Evolutionary conservation across 2,329 filamentous ascomycete species (phyloP), one percentile per base, ranked within the genome.

Genomic region (Hansfordia pulvinata): DNA sequence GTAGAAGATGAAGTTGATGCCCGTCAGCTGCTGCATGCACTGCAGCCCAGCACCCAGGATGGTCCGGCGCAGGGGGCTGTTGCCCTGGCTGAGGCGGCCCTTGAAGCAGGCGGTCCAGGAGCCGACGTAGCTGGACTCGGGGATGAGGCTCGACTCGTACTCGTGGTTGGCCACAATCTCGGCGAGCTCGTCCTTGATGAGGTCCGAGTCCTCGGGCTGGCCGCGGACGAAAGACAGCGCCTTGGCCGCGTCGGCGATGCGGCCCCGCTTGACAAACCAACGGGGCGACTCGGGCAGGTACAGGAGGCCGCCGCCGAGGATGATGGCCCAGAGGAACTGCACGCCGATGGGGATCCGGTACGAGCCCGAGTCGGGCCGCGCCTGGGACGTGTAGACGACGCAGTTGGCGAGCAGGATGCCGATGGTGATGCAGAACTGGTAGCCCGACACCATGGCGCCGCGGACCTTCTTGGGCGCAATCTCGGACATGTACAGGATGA

Each of bases 1-100:
- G 50, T 75, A 74, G 58, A 79, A 81, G 54, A 82, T 72, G 52
- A 82, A 82, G 60, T 83, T 82, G 48, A 81, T 70, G 57, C 75
- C 75, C 17, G 41, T 50, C 23, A 36, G 38, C 28, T 50, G 46
- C 22, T 50, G 47, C 30, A 46, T 43, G 28, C 39, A 43, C 32
- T 49, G 46, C n/a, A 50, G 41, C 25, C 60, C 60, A n/a, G 55
- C 61, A 29, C 66, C 66, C 17, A 71, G 47, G 20, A 70, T 53
- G 4, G 67, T 72, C 27, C 69, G 64, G 27, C 69, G 68, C 17
- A 74, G 34, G 51, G 61, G 75, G 29, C 62, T 60, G 33, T 65
- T 65, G 6, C 65, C 63, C 29, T 63, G 64, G 17, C 22, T 29
- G 25, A 77, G 58, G 24, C 68, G 63, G 29, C 74, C 60, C 31